Conservation (phyloP, 2,329 filamentous ascomycete genomes). For the Colletotrichum lindemuthianum region DNA sequence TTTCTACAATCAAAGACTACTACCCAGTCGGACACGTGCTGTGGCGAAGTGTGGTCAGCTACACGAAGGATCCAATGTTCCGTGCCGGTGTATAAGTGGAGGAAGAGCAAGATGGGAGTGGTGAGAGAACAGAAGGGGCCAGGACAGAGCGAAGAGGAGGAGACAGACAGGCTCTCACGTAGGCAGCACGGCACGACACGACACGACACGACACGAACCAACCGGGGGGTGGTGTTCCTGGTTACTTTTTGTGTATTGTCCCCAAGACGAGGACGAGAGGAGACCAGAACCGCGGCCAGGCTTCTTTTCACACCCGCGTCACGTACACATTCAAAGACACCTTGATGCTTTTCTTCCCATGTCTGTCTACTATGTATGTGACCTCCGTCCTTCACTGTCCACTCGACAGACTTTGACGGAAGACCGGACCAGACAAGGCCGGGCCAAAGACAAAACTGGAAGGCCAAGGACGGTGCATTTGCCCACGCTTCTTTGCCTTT, state of each 20-base stretch:
- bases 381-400: too few relatives aligned
- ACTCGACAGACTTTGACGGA: slow-evolving; percentile 14
- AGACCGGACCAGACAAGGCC: slow-evolving; percentile 6
- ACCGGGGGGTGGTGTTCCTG: slow-evolving; percentile 9
- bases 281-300: slow-evolving; percentile 24
- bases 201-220: slow-evolving; percentile 18
- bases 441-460: neutral
- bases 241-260: slow-evolving; percentile 5
- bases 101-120: slow-evolving; percentile 9
- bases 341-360: neutral
- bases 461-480: neutral
- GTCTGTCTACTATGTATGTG: neutral
- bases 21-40: slow-evolving; percentile 11
- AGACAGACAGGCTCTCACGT: slow-evolving; percentile 1
- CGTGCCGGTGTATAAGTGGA: slow-evolving; percentile 12
- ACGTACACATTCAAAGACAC: neutral
- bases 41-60: slow-evolving; percentile 1
- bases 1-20: neutral
- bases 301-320: slow-evolving; percentile 3
- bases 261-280: neutral
- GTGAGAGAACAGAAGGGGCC: neutral
- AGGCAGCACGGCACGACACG: neutral
- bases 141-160: slow-evolving; percentile 1
- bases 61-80: slow-evolving; percentile 18
- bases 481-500: neutral